phyloP scores from a whole-genome alignment of 2,329 filamentous ascomycete genomes.

The Neoarthrinium moseri region DNA sequence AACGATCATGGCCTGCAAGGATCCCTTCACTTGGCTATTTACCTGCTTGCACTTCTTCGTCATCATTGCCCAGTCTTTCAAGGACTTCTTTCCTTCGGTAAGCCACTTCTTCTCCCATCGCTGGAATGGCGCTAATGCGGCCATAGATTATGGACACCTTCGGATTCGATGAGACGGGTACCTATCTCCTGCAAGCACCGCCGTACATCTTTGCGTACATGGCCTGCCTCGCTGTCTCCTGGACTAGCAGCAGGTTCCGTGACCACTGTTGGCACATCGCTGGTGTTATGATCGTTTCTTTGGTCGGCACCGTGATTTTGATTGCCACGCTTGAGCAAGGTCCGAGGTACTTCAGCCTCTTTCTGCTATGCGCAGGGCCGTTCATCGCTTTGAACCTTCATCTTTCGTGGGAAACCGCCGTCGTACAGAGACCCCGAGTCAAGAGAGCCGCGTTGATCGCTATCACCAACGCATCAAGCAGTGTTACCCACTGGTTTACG shows the following conservation, averaged over 20 bases:
- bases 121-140: too few relatives aligned
- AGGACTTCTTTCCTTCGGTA: too few relatives aligned
- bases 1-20: too few relatives aligned
- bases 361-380: constrained; percentile 36
- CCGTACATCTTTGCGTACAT: constrained; percentile 40
- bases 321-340: constrained; percentile 39
- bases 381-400: constrained; percentile 39
- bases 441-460: constrained; percentile 41
- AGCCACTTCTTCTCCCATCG: too few relatives aligned
- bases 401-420: constrained; percentile 39
- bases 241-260: constrained; percentile 35
- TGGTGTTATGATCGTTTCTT: constrained; percentile 32
- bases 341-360: constrained; percentile 40
- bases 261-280: constrained; percentile 40
- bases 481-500: constrained; percentile 38
- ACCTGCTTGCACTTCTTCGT: too few relatives aligned
- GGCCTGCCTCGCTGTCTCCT: constrained; percentile 33
- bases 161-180: constrained; percentile 24
- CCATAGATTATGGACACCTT: too few relatives aligned
- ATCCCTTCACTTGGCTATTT: too few relatives aligned
- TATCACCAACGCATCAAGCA: constrained; percentile 39
- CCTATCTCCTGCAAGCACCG: constrained; percentile 39
- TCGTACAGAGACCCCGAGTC: constrained; percentile 36
- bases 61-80: too few relatives aligned
- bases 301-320: constrained; percentile 39